Evolutionary conservation across 164 flowering plant species (phyloP).

Genomic region (Brasenia schreberi): DNA sequence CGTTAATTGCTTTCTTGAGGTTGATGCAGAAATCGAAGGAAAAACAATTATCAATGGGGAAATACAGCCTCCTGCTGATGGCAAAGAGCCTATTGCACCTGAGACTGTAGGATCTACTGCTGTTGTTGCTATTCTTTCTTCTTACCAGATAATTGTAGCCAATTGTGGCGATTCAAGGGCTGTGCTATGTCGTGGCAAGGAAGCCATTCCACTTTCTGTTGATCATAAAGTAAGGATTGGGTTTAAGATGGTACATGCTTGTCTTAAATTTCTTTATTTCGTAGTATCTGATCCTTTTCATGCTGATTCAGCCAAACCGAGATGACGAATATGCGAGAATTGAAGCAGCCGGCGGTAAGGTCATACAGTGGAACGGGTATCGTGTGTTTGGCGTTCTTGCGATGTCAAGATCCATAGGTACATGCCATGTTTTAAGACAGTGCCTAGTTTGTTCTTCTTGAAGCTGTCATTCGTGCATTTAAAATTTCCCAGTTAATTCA

Average conservation of each 20-base stretch:
- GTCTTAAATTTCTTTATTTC: too few species aligned
- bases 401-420: conserved; percentile 26
- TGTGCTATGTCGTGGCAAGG: conserved; percentile 85
- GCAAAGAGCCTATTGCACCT: conserved; percentile 36
- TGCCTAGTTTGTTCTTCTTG: too few species aligned
- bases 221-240: conserved; percentile 73
- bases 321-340: conserved; percentile 83
- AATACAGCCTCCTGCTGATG: conserved; percentile 9
- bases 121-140: conserved; percentile 64
- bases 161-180: conserved; percentile 98
- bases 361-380: conserved; percentile 81
- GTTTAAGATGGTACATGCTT: background rate
- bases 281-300: background rate
- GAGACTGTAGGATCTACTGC: conserved; percentile 96
- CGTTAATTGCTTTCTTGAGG: conserved; percentile 42
- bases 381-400: conserved; percentile 96
- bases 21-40: conserved; percentile 60
- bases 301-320: conserved; percentile 60
- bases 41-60: conserved; percentile 5
- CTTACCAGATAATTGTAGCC: conserved; percentile 78
- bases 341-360: conserved; percentile 85
- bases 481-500: too few species aligned
- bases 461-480: too few species aligned
- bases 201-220: conserved; percentile 52
- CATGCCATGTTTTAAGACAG: background rate